Evolutionary conservation across 352 stramenopile species (phyloP).

Genomic region (Globisporangium iwayamae): DNA sequence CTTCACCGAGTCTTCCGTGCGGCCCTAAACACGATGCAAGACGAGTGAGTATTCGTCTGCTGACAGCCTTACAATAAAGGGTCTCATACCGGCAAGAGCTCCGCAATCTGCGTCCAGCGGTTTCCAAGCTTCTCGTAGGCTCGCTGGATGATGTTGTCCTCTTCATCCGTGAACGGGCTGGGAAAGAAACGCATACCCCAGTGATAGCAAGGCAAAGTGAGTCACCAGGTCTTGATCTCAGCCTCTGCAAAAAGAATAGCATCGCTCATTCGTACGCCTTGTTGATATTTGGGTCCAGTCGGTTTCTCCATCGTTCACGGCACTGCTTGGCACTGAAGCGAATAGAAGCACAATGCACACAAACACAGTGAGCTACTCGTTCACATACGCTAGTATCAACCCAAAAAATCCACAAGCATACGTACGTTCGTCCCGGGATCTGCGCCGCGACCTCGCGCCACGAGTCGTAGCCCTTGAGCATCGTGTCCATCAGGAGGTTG

Average conservation of each 20-base stretch:
- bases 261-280: slow-evolving; percentile 52
- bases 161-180: slow-evolving; percentile 61
- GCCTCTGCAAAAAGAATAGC: background rate
- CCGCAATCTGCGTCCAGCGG: slow-evolving; percentile 85
- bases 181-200: background rate
- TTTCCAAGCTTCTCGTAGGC: slow-evolving; percentile 84
- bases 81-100: slow-evolving; percentile 54
- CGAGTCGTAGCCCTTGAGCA: slow-evolving; percentile 76
- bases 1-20: slow-evolving; percentile 80
- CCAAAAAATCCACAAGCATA: background rate
- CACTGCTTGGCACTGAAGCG: slow-evolving; percentile 88
- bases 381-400: background rate
- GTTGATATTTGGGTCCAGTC: slow-evolving; percentile 93
- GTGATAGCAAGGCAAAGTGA: background rate
- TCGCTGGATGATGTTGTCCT: slow-evolving; percentile 70
- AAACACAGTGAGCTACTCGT: background rate
- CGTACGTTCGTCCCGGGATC: slow-evolving; percentile 70
- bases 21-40: slow-evolving; percentile 29
- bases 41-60: background rate
- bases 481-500: slow-evolving; percentile 76
- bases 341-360: background rate
- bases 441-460: slow-evolving; percentile 65
- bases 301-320: slow-evolving; percentile 95
- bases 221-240: background rate
- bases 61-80: background rate